Evolutionary conservation across 78 protist species (phyloP).

Genomic region (Dictyostelium discoideum): dicty_2.7 NC_007091.3:1193501-1194000

Average conservation of each 20-base stretch:
- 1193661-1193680: not conserved
- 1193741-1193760: not conserved
- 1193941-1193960: too few relatives aligned
- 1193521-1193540: not conserved
- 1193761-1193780: not conserved
- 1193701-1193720: not conserved
- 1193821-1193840: too few relatives aligned
- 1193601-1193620: too few relatives aligned
- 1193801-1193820: not conserved
- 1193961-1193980: too few relatives aligned
- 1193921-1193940: not conserved
- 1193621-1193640: not conserved
- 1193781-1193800: not conserved
- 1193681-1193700: not conserved
- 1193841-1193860: too few relatives aligned
- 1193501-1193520: not conserved
- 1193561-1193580: not conserved
- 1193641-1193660: not conserved
- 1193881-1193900: not conserved
- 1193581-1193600: not conserved
- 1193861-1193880: not conserved
- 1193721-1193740: not conserved
- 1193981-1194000: too few relatives aligned
- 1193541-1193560: not conserved
- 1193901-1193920: too few relatives aligned